These are phyloP conservation scores for apple (Malus domestica) DNA, from an alignment of 306 rosid genomes.

Conservation along the genomic window DNA sequence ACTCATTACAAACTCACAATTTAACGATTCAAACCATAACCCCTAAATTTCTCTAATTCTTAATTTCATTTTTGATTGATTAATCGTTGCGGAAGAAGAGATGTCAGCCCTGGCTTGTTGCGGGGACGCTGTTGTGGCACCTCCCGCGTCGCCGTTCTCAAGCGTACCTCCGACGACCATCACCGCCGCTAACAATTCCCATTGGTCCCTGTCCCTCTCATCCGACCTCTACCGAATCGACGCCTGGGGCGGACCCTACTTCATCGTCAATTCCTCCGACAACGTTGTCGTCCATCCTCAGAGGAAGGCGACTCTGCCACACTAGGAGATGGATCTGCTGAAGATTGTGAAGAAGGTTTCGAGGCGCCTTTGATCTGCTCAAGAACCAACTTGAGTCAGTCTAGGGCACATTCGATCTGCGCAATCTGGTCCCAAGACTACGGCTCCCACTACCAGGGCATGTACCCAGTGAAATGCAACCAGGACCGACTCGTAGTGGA, in stretches of 20 bases:
- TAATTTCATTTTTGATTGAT: too few relatives aligned
- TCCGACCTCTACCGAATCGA: slow-evolving; percentile 35
- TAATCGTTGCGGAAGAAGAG: too few relatives aligned
- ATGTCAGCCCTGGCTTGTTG: too few relatives aligned
- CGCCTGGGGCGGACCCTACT: slow-evolving; percentile 72
- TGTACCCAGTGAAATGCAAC: slow-evolving; percentile 82
- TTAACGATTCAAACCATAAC: too few relatives aligned
- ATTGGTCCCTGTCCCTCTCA: slow-evolving; percentile 57
- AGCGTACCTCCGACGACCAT: slow-evolving; percentile 27
- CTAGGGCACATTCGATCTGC: slow-evolving; percentile 47
- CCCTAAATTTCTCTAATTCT: too few relatives aligned
- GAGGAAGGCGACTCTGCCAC: slow-evolving; percentile 46
- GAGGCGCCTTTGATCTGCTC: slow-evolving; percentile 54
- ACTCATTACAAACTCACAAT: too few relatives aligned
- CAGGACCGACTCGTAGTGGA: slow-evolving; percentile 84
- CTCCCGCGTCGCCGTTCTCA: slow-evolving; percentile 40
- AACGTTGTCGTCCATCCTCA: slow-evolving; percentile 56
- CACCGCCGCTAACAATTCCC: neutral
- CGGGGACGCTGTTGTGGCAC: too few relatives aligned
- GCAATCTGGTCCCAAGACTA: slow-evolving; percentile 60
- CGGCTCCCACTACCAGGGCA: slow-evolving; percentile 76
- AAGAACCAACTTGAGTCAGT: slow-evolving; percentile 66
- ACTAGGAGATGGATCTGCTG: slow-evolving; percentile 81
- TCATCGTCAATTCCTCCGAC: slow-evolving; percentile 57
- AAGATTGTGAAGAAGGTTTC: slow-evolving; percentile 71